Evolutionary conservation across 257 asterid genomes (phyloP), one percentile per base, ranked within the genome.

Genomic region (Solanum piurae): DNA sequence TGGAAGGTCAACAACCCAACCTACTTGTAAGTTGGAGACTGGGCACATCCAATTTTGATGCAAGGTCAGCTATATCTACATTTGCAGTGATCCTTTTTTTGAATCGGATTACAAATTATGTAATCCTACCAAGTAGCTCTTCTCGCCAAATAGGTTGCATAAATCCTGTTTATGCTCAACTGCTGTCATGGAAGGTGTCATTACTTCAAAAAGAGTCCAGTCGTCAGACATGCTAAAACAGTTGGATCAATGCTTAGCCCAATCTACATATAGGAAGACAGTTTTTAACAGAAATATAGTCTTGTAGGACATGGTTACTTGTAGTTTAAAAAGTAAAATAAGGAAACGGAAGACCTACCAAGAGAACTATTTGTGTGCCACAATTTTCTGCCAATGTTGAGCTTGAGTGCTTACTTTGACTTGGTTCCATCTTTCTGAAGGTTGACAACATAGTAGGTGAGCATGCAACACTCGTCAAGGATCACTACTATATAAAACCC

Each of bases 401-500:
- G 68, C 85, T 80, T 29, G 27, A 46, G 6, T 80, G 40, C 40
- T 14, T 73, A 16, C 46, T 18, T 23, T 52, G 29, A 33, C 36
- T 27, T 11, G 25, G 49, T 44, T 71, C 62, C 23, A 29, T 60
- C 37, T 83, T 83, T 75, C 40, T 44, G 84, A 86, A 95, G 99
- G 88, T 95, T 86, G 98, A 95, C 23, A 91, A 89, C 12, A 86
- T 93, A 86, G 93, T 97, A 36, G 98, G 96, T 25, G 99, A 93
- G 90, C 94, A 95, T 86, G 95, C 98, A 25, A 68, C 92, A 60
- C 88, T 95, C 34, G 90, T 97, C 84, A 94, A 93, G 91, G 98
- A 92, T 88, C 98, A 97, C 89, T 97, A 95, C 90, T 95, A 95
- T 89, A 13, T 97, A 42, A 97, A 97, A 91, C 68, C 94, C 16